A percentile compares a stretch with the other conserved stretches of the same genome.
These are phyloP conservation scores for Massariosphaeria phaeospora DNA, from an alignment of 495 filamentous ascomycete species.

Conservation along the genomic window DNA sequence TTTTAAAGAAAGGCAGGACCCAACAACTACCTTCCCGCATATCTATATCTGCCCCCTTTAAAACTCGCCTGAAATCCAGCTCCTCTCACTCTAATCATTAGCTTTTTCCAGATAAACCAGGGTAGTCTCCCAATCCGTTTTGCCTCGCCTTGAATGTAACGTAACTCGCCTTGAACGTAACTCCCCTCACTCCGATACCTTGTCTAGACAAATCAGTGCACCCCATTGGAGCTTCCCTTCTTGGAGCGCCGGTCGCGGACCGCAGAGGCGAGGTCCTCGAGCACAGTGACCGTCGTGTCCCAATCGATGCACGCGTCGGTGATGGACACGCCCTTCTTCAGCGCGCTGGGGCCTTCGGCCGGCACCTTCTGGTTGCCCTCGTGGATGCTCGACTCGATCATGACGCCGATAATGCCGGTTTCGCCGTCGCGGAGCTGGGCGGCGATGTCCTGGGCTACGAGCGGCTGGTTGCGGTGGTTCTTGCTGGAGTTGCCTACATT, in stretches of 20 bases:
- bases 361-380: slow-evolving; percentile 95
- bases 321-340: slow-evolving; percentile 92
- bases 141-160: too few species aligned
- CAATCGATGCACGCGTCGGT: slow-evolving; percentile 97
- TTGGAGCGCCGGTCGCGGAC: slow-evolving; percentile 64
- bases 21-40: too few species aligned
- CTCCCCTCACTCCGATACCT: too few species aligned
- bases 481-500: slow-evolving; percentile 65
- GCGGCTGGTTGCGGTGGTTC: slow-evolving; percentile 82
- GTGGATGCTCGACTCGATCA: slow-evolving; percentile 98
- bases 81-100: too few species aligned
- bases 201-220: too few species aligned
- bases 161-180: too few species aligned
- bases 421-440: slow-evolving; percentile 86
- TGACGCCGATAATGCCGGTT: slow-evolving; percentile 85
- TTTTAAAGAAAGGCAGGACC: too few species aligned
- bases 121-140: too few species aligned
- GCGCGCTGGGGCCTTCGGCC: slow-evolving; percentile 65
- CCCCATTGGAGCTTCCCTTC: slow-evolving; percentile 5
- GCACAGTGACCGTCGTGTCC: slow-evolving; percentile 76
- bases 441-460: slow-evolving; percentile 75
- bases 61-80: too few species aligned
- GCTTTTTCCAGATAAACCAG: too few species aligned
- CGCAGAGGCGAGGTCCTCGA: slow-evolving; percentile 84
- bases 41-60: too few species aligned